Evolutionary conservation across 2,329 filamentous ascomycete species (phyloP), one percentile per base, ranked within the genome.

Genomic region (Elsinoe fawcettii): DNA sequence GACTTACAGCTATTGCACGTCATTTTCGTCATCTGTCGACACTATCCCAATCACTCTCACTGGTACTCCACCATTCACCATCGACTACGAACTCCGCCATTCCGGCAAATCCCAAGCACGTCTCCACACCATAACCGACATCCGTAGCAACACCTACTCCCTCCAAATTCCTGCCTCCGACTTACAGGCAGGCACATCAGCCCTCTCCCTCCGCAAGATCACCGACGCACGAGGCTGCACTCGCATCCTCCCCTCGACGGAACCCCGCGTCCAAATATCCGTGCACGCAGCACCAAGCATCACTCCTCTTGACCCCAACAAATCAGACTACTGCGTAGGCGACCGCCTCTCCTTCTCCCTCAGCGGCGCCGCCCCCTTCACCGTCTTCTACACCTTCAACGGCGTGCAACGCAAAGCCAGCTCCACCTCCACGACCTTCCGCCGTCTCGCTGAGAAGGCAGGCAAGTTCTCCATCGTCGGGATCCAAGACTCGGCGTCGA

Each of bases 81-180:
- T 99, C 3, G 93, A 97, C 69, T 80, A 97, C 22, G 90, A 92
- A 66, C 89, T 99, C 72, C 95, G 91, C 74, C 92, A 97, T 66
- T 87, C 95, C 67, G 86, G 88, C 56, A 87, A 84, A 23, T 82
- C 84, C 8, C 84, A 86, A 61, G 84, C 90, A 0, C 91, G 97
- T 68, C 82, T 87, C 18, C 86, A 95, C 69, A 83, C 85, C 51
- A 85, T 96, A 62, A 83, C 88, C 8, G 86, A 90, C 61, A 91
- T 99, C 65, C 80, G 83, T 58, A 80, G 82, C 23, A 86, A 85
- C 67, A 79, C 79, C 36, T 90, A 91, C 70, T 83, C 86, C 55
- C 85, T 99, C 66, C 84, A 85, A 59, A 90, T 99, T 59, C 92
- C 93, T 41, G 86, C 90, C 59, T 82, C 87, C 60, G 84, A 90